phyloP scores from a whole-genome alignment of 2,329 filamentous ascomycete genomes.

The Aspergillus melleus region DNA sequence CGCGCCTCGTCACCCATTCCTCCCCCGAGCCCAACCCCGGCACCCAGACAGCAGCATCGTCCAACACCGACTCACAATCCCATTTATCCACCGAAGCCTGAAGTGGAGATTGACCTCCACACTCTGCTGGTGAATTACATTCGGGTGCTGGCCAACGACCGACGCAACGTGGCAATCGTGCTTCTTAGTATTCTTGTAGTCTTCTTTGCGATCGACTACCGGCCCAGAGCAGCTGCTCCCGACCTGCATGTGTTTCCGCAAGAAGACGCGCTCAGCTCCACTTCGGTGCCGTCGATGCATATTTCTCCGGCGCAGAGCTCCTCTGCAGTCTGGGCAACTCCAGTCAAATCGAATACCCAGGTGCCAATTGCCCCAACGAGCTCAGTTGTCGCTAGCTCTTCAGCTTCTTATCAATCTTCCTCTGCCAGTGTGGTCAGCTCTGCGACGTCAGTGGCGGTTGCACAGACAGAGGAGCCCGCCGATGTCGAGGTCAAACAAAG shows the following conservation, averaged over 20 bases:
- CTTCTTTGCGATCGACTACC: constrained; percentile 35
- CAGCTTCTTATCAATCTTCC: neutral
- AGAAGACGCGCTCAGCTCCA: constrained; percentile 13
- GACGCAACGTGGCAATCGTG: constrained; percentile 53
- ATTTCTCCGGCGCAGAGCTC: constrained; percentile 8
- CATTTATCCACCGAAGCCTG: constrained; percentile 4
- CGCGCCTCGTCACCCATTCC: constrained; percentile 1
- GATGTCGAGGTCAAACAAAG: neutral
- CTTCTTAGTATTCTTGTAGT: constrained; percentile 47
- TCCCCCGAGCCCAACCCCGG: neutral
- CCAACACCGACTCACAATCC: neutral
- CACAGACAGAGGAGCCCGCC: neutral
- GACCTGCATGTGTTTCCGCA: constrained; percentile 18
- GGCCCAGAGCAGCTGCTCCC: constrained; percentile 2
- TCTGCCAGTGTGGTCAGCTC: neutral
- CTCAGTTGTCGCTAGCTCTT: neutral
- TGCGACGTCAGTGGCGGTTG: neutral
- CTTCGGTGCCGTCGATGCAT: neutral
- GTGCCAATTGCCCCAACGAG: neutral
- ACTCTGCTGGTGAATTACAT: constrained; percentile 57
- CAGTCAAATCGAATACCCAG: neutral
- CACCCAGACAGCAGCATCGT: neutral
- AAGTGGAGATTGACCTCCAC: constrained; percentile 51
- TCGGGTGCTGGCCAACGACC: constrained; percentile 52
- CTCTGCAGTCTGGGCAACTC: neutral